phyloP scores from a whole-genome alignment of 495 filamentous ascomycete genomes.

The Podospora fimiseda region DNA sequence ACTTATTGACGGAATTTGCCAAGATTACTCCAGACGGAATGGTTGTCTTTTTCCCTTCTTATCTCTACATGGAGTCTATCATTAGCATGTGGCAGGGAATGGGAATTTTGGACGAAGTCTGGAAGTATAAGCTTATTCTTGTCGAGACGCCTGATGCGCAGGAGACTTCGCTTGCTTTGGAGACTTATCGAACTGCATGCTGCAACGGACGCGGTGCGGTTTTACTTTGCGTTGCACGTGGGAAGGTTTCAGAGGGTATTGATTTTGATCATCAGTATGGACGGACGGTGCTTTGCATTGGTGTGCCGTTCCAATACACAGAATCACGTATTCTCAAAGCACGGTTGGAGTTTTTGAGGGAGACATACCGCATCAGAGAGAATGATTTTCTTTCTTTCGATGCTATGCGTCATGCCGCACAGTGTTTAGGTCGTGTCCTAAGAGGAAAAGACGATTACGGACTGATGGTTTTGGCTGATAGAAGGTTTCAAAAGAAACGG shows the following conservation, averaged over 20 bases:
- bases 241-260: conserved; percentile 95
- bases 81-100: conserved; percentile 99
- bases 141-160: conserved; percentile 97
- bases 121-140: conserved; percentile 98
- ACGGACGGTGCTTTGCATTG: conserved; percentile 91
- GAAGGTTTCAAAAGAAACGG: conserved; percentile 83
- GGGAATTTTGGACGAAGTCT: conserved; percentile 94
- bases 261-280: conserved; percentile 99
- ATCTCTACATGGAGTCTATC: conserved; percentile 98
- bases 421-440: conserved; percentile 92
- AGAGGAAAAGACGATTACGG: conserved; percentile 98
- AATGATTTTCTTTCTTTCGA: conserved; percentile 99
- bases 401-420: conserved; percentile 95
- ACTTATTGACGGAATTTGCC: conserved; percentile 84
- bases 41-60: conserved; percentile 98
- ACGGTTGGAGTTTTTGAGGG: conserved; percentile 87
- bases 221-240: conserved; percentile 87
- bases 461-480: conserved; percentile 95
- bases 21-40: conserved; percentile 94
- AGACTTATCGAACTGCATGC: conserved; percentile 95
- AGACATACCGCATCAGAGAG: conserved; percentile 94
- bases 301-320: conserved; percentile 98
- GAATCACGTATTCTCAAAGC: conserved; percentile 96
- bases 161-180: conserved; percentile 90
- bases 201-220: conserved; percentile 94